phyloP scores from a whole-genome alignment of 257 asterid genomes.

The Cruciata laevipes region DNA sequence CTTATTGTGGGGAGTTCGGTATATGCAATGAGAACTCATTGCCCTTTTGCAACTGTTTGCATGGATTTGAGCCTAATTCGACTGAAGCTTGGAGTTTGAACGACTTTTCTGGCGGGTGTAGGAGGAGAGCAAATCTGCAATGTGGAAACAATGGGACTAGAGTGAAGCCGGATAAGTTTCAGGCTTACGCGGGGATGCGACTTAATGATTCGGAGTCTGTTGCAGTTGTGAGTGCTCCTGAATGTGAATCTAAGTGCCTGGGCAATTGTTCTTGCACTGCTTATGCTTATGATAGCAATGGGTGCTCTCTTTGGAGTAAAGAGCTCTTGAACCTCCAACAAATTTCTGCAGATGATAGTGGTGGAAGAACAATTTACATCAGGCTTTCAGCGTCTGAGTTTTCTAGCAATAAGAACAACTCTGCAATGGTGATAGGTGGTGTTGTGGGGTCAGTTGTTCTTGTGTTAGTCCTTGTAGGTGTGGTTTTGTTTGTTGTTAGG shows the following conservation, averaged over 20 bases:
- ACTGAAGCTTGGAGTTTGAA: constrained; percentile 25
- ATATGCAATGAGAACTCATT: neutral
- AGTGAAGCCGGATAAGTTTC: constrained; percentile 23
- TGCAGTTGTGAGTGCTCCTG: constrained; percentile 18
- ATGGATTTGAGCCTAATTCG: neutral
- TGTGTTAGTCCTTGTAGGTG: constrained; percentile 15
- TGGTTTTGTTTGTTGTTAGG: constrained; percentile 18
- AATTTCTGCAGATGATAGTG: constrained; percentile 15
- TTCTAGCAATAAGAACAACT: constrained; percentile 17
- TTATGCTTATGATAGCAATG: constrained; percentile 8
- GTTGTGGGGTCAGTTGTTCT: constrained; percentile 26
- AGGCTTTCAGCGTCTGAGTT: constrained; percentile 32
- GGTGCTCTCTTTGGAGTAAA: constrained; percentile 15
- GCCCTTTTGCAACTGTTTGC: neutral
- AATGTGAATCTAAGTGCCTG: constrained; percentile 38
- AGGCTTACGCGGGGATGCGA: constrained; percentile 4
- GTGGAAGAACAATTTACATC: constrained; percentile 21
- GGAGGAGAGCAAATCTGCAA: constrained; percentile 18
- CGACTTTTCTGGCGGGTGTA: constrained; percentile 47
- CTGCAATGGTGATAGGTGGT: constrained; percentile 26
- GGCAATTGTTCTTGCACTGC: constrained; percentile 26
- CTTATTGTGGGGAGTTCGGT: neutral
- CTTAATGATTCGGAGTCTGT: constrained; percentile 1
- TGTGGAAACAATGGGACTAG: constrained; percentile 15
- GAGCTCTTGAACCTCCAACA: constrained; percentile 20